phyloP scores from a whole-genome alignment of 176 grass and related monocot genomes.

The Carex kokanica region DNA sequence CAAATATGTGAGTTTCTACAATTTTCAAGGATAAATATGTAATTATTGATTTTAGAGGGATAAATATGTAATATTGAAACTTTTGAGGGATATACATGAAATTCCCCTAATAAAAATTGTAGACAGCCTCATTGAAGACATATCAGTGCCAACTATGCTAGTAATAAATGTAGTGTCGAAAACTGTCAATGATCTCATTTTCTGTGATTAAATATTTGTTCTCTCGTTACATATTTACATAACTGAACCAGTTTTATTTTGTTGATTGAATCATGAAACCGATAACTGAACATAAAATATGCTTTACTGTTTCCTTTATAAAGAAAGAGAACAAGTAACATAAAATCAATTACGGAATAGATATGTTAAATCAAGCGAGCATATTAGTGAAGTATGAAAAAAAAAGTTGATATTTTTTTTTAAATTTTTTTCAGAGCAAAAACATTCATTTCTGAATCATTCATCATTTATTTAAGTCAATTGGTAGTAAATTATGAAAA shows the following conservation, averaged over 20 bases:
- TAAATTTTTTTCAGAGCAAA: neutral
- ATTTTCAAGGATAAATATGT: too few species aligned
- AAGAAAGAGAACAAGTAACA: neutral
- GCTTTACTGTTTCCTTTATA: neutral
- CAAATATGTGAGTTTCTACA: too few species aligned
- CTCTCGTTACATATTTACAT: neutral
- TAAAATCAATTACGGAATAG: neutral
- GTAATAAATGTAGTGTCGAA: neutral
- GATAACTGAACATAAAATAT: neutral
- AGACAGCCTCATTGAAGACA: neutral
- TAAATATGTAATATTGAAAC: too few species aligned
- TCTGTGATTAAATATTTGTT: neutral
- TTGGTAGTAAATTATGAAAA: neutral
- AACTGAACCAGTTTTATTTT: neutral
- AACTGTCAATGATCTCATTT: neutral
- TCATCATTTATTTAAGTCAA: slow-evolving; percentile 5
- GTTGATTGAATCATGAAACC: neutral
- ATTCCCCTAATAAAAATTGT: too few species aligned
- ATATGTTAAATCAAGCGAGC: neutral
- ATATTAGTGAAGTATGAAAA: neutral
- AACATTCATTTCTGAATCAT: neutral
- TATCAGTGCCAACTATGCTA: neutral
- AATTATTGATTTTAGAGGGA: too few species aligned
- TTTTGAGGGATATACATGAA: too few species aligned
- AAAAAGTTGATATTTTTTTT: neutral